Percentiles rank a stretch among this genome's conserved stretches.
Conservation (phyloP, 2,329 filamentous ascomycete species). For the Tolypocladium nubicola region DNA sequence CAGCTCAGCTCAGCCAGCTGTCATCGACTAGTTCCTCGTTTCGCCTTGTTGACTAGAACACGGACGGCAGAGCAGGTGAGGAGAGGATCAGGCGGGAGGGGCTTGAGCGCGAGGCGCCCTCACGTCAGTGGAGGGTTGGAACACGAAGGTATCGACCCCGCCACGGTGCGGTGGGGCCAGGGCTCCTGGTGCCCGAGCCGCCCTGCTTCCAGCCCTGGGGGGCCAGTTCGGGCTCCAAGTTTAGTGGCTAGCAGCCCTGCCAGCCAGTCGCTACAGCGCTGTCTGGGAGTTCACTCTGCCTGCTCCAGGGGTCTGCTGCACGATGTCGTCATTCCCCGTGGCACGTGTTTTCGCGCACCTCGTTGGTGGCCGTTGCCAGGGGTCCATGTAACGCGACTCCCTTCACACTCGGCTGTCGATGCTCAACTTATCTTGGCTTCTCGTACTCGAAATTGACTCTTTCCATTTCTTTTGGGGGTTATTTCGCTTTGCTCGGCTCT, state of each 20-base stretch:
- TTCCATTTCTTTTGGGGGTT: not conserved
- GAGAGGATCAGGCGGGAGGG: not conserved
- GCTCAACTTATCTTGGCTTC: not conserved
- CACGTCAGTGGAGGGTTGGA: not conserved
- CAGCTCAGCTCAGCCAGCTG: not conserved
- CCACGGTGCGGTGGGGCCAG: not conserved
- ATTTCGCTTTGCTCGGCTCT: not conserved
- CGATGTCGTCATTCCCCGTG: not conserved
- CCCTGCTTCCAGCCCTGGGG: not conserved
- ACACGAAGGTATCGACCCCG: not conserved
- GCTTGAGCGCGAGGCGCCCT: not conserved
- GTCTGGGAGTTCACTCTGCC: not conserved
- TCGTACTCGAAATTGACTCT: not conserved
- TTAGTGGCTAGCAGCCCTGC: not conserved
- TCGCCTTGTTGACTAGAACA: not conserved
- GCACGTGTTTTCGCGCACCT: slow-evolving; percentile 1
- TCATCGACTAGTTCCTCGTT: not conserved
- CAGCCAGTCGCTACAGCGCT: not conserved
- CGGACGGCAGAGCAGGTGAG: not conserved
- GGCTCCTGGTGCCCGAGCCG: not conserved
- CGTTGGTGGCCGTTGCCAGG: not conserved
- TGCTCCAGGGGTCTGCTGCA: not conserved
- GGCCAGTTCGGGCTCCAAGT: no score
- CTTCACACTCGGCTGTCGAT: not conserved
- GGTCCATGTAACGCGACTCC: not conserved